Base-by-base conservation (phyloP, 2,329 filamentous ascomycete genomes). In the Penicillium fuscoglaucum region DNA sequence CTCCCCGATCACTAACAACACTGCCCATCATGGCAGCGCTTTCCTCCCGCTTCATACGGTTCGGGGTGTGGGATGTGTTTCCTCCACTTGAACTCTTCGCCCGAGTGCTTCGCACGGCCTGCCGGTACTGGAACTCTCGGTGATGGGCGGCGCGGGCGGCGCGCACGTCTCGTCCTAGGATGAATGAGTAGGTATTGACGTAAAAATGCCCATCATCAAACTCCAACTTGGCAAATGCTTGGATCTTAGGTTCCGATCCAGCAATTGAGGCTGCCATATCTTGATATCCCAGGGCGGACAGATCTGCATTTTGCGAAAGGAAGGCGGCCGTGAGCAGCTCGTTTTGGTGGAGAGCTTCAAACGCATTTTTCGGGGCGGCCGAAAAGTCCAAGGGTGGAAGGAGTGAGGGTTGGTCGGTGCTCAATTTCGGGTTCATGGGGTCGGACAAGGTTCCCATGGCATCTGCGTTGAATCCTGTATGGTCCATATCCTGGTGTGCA, bases 171-270 rank as follows among this genome's bases (percentile, higher is more conserved):
- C 86, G 82, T 43, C 84, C 85, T n/a, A 88, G 76, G 51, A 85
- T 81, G 57, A 87, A 83, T 31, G 83, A 82, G 65, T 84, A 84
- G 6, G 84, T 87, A 62, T 83, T 86, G 74, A 87, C 83, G 68
- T 87, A 87, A 69, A 86, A 88, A 67, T 85, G 84, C 53, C 85
- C 85, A 72, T 88, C 85, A 52, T 83, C 80, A 69, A 88, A 87
- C 66, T 84, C 82, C 47, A 88, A 78, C 69, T 86, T 86, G 41
- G 85, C 86, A 72, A 84, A 88, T 35, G 84, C 85, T 62, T 83
- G 80, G 60, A 86, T 82, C 48, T 74, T 71, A 46, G 76, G 76
- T 60, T 78, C 76, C 1, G 76, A 78, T 17, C 75, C 76, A 19
- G 71, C 68, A 33, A 73, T 65, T n/a, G 76, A 78, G 15, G 70